phyloP scores from a whole-genome alignment of 2,329 filamentous ascomycete genomes.

The Stenocarpella maydis region DNA sequence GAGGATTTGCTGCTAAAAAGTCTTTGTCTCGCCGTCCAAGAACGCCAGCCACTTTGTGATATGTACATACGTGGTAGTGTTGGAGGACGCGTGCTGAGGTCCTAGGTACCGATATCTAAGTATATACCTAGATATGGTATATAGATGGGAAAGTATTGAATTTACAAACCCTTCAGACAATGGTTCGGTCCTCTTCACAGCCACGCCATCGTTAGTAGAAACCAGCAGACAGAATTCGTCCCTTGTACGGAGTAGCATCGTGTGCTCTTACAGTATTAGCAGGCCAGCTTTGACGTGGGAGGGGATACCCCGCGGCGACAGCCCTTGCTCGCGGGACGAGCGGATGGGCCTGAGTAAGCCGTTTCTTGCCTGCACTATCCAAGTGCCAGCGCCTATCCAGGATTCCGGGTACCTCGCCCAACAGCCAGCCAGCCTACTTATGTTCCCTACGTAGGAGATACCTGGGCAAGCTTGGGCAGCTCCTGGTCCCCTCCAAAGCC shows the following conservation, averaged over 20 bases:
- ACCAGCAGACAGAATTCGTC: not conserved
- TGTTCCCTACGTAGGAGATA: no score
- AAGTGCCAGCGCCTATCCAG: constrained; percentile 8
- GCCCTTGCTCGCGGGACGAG: constrained; percentile 22
- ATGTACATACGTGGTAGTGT: no score
- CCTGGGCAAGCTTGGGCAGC: not conserved
- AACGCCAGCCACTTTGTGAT: no score
- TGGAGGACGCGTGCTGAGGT: not conserved
- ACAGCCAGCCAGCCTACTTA: no score
- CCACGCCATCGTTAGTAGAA: not conserved
- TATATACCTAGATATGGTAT: no score
- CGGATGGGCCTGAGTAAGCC: constrained; percentile 33
- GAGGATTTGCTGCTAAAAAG: not conserved
- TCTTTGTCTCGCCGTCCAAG: not conserved
- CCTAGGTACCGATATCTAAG: no score
- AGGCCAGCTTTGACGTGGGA: constrained; percentile 12
- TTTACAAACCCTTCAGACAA: not conserved
- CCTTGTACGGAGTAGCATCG: no score
- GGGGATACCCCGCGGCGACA: constrained; percentile 27
- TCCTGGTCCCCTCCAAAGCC: constrained; percentile 19
- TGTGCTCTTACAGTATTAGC: no score
- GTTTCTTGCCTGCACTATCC: constrained; percentile 1
- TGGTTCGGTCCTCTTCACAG: not conserved
- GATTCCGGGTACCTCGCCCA: no score
- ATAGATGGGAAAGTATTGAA: not conserved